phyloP scores from a whole-genome alignment of 2,329 filamentous ascomycete species.

The Alternaria metachromatica region DNA sequence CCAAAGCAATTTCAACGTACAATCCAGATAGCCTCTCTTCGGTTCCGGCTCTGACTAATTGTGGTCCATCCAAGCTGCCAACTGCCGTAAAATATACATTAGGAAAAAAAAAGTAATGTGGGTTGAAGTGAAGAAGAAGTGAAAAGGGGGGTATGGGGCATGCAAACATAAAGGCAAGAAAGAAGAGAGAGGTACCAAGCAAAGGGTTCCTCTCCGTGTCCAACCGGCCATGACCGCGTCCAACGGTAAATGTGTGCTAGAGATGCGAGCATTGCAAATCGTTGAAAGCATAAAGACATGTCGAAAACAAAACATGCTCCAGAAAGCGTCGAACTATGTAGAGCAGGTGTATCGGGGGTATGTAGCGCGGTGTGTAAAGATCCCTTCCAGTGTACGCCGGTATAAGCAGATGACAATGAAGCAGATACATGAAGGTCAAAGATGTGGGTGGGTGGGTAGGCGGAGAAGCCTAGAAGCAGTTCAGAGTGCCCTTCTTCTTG shows the following conservation, averaged over 20 bases:
- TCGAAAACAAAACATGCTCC: slow-evolving; percentile 18
- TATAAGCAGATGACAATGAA: slow-evolving; percentile 29
- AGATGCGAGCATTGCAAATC: slow-evolving; percentile 28
- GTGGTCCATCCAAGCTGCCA: background rate
- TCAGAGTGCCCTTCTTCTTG: slow-evolving; percentile 92
- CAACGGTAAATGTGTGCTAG: slow-evolving; percentile 16
- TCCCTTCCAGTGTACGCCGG: slow-evolving; percentile 31
- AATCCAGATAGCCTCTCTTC: background rate
- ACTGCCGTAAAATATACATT: slow-evolving; percentile 20
- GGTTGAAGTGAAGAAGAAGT: background rate
- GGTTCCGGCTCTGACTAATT: background rate
- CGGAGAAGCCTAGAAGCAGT: slow-evolving; percentile 78
- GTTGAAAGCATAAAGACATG: slow-evolving; percentile 33
- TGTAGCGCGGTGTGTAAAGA: slow-evolving; percentile 33
- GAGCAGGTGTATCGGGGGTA: slow-evolving; percentile 32
- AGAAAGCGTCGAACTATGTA: slow-evolving; percentile 4
- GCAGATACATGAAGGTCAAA: slow-evolving; percentile 24
- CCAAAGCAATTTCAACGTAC: background rate
- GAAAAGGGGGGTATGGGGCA: slow-evolving; percentile 15
- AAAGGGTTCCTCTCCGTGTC: slow-evolving; percentile 3
- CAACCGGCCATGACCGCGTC: slow-evolving; percentile 12
- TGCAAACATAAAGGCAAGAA: slow-evolving; percentile 9
- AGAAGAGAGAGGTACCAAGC: slow-evolving; percentile 8
- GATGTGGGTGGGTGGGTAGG: slow-evolving; percentile 9
- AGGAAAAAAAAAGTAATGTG: slow-evolving; percentile 4